These are phyloP conservation scores for Stephania japonica DNA, from an alignment of 164 flowering plant species.

Conservation along the genomic window DNA sequence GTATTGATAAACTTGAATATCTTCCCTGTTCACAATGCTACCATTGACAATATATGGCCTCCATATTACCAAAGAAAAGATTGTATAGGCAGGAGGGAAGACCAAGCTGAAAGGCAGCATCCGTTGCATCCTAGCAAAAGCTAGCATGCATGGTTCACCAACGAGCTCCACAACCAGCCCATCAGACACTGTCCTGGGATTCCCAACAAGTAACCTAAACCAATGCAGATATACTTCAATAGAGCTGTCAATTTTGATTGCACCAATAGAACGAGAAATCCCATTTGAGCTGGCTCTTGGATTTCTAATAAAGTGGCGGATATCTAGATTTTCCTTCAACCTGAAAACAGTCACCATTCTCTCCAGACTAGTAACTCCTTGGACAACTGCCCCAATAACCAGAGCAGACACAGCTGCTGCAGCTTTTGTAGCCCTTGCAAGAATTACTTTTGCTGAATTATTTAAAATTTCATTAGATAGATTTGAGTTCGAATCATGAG, in stretches of 20 bases:
- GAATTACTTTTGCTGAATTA: constrained; percentile 37
- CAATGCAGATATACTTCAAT: constrained; percentile 76
- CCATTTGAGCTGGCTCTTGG: constrained; percentile 75
- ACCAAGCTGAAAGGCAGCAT: constrained; percentile 71
- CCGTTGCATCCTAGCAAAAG: constrained; percentile 88
- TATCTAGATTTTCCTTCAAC: constrained; percentile 81
- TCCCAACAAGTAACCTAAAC: constrained; percentile 95
- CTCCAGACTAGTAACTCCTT: constrained; percentile 81
- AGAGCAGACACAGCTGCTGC: constrained; percentile 85
- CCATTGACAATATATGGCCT: constrained; percentile 51
- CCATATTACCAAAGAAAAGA: constrained; percentile 84
- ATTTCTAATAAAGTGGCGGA: constrained; percentile 61
- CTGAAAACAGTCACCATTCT: constrained; percentile 78
- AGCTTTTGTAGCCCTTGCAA: constrained; percentile 55
- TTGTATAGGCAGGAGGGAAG: constrained; percentile 86
- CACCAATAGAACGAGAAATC: constrained; percentile 56
- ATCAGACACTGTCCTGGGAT: constrained; percentile 73
- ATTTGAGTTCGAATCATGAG: constrained; percentile 51
- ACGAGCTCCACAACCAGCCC: constrained; percentile 78
- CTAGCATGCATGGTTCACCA: constrained; percentile 73
- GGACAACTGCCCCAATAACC: constrained; percentile 68
- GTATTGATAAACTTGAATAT: constrained; percentile 52
- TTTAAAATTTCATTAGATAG: constrained; percentile 46
- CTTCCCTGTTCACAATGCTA: constrained; percentile 48
- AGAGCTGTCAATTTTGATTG: constrained; percentile 51